Evolutionary conservation across 2,329 filamentous ascomycete species (phyloP).

Genomic region (Emericellopsis cladophorae): DNA sequence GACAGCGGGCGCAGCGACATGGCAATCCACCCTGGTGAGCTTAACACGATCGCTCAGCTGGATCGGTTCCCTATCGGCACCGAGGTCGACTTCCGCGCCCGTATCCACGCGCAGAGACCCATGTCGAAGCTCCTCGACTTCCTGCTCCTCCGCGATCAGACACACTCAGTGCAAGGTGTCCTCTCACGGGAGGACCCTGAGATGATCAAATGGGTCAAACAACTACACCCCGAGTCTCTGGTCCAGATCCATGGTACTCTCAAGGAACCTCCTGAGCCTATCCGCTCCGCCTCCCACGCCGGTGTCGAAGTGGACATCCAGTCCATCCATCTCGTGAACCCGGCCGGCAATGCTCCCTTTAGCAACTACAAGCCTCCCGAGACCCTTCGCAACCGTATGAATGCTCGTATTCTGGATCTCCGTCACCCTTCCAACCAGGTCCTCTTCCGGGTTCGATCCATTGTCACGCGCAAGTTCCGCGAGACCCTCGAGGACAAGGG

Average conservation of each 20-base stretch:
- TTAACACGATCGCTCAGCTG: slow-evolving; percentile 24
- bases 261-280: slow-evolving; percentile 58
- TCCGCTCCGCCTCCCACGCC: slow-evolving; percentile 65
- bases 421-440: slow-evolving; percentile 78
- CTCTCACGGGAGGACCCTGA: slow-evolving; percentile 43
- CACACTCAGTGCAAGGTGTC: slow-evolving; percentile 74
- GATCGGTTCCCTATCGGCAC: slow-evolving; percentile 22
- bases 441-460: slow-evolving; percentile 77
- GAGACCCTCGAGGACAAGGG: slow-evolving; percentile 58
- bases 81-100: slow-evolving; percentile 27
- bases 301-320: slow-evolving; percentile 63
- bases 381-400: slow-evolving; percentile 52
- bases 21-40: slow-evolving; percentile 24
- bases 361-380: slow-evolving; percentile 53
- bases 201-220: slow-evolving; percentile 82
- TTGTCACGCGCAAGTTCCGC: slow-evolving; percentile 70
- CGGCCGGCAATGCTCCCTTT: slow-evolving; percentile 33
- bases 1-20: slow-evolving; percentile 24
- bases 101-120: slow-evolving; percentile 53
- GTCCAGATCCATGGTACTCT: slow-evolving; percentile 65
- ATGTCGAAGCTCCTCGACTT: slow-evolving; percentile 78
- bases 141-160: slow-evolving; percentile 74
- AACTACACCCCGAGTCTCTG: slow-evolving; percentile 65
- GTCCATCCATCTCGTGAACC: slow-evolving; percentile 36
- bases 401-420: slow-evolving; percentile 72